Evolutionary conservation across 148 eudicot genomes (phyloP), one percentile per base, ranked within the genome.

Genomic region (Chenopodium formosanum): DNA sequence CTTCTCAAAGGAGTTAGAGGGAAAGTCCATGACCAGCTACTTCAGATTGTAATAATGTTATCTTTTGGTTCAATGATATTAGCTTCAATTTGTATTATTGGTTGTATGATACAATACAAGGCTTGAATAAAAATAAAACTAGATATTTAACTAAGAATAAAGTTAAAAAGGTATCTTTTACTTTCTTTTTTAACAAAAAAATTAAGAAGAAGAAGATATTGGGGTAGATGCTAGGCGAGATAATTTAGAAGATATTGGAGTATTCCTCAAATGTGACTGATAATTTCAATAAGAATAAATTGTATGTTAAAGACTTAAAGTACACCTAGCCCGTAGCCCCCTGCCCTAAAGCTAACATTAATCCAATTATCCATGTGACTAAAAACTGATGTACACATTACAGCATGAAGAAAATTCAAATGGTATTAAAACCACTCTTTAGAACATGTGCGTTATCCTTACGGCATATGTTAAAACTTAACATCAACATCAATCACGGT

Each of bases 1-100:
- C 85, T 86, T 89, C 70, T 77, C 82, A 3, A 91, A 88, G 85
- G 97, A 85, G 81, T 20, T 91, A 58, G 88, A 85, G 60, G 93
- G 90, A 22, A 91, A 90, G 82, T 65, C 87, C 60, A 83, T 91
- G 87, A 85, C 82, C n/a, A 82, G 84, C 73, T 86, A 82, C 63
- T 88, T 87, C 52, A 87, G 84, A 74, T 7, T 86, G 53, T 72
- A 46, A 46, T 20, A 5, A 20, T 22, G 66, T 20, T 27, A 62
- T 20, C 3, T 2, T 58, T 58, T 62, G 1, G n/a, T 56, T 56
- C 62, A 17, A 56, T 14, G 22, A 17, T 56, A 56, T 56, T 9
- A 50, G 62, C 62, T 56, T 56, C 17, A 56, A 17, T 56, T 56
- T 56, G 62, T 56, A 3, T 16, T 56, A 56, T 14, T 56, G 17